Evolutionary conservation across 1,284 basidiomycete genomes (phyloP).

Genomic region (Calocybe gambosa): DNA sequence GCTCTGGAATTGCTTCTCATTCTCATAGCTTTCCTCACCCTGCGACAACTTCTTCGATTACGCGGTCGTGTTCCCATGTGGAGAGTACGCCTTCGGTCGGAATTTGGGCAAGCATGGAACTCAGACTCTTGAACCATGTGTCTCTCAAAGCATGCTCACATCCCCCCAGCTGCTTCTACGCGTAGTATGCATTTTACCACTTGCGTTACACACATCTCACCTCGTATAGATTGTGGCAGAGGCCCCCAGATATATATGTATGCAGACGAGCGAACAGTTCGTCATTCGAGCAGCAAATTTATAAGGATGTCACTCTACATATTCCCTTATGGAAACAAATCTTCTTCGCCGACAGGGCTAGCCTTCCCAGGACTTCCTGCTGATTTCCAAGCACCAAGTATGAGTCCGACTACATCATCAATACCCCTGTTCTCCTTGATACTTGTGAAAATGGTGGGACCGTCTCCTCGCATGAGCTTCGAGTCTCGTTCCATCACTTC

Average conservation of each 20-base stretch:
- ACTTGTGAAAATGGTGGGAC: slow-evolving; percentile 90
- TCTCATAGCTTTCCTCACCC: slow-evolving; percentile 7
- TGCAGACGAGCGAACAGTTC: background rate
- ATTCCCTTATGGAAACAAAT: background rate
- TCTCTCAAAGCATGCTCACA: background rate
- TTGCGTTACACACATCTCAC: background rate
- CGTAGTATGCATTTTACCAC: background rate
- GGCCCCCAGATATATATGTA: background rate
- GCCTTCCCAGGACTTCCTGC: slow-evolving; percentile 65
- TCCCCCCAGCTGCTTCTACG: background rate
- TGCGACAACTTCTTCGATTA: slow-evolving; percentile 2
- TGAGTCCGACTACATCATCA: slow-evolving; percentile 76
- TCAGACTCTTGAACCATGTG: background rate
- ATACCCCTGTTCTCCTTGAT: slow-evolving; percentile 80
- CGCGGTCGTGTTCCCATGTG: slow-evolving; percentile 10
- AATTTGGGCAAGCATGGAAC: slow-evolving; percentile 9
- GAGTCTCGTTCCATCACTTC: slow-evolving; percentile 95
- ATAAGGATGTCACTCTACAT: background rate
- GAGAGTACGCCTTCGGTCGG: slow-evolving; percentile 14
- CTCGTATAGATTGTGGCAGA: background rate
- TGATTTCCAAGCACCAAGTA: slow-evolving; percentile 82
- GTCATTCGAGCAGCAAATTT: background rate
- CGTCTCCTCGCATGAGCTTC: slow-evolving; percentile 88
- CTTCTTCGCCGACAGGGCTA: slow-evolving; percentile 40
- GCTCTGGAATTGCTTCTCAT: slow-evolving; percentile 5